phyloP scores from a whole-genome alignment of 495 filamentous ascomycete species.

The Daldinia childiae region DNA sequence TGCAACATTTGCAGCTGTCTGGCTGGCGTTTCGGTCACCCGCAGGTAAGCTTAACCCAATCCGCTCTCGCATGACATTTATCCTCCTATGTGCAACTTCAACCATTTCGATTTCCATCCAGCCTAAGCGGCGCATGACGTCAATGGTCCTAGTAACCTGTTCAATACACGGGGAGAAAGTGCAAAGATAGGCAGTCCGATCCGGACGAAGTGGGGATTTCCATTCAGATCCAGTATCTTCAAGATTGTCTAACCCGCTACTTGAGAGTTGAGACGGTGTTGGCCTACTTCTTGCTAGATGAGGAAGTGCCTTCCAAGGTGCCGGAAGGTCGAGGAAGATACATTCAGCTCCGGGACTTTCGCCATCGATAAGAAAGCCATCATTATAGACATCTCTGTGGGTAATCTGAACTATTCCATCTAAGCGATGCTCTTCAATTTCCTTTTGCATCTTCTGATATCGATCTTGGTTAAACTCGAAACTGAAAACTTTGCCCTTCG shows the following conservation, averaged over 20 bases:
- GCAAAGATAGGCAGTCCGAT: conserved; percentile 75
- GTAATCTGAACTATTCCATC: conserved; percentile 78
- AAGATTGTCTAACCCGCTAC: conserved; percentile 21
- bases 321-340: conserved; percentile 92
- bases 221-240: conserved; percentile 44
- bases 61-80: conserved; percentile 86
- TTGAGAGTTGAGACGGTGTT: conserved; percentile 34
- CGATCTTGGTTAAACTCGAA: conserved; percentile 91
- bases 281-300: conserved; percentile 75
- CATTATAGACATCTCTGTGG: conserved; percentile 89
- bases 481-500: conserved; percentile 83
- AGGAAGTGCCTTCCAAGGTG: conserved; percentile 89
- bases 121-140: conserved; percentile 75
- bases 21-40: conserved; percentile 53
- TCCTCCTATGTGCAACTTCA: conserved; percentile 76
- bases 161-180: conserved; percentile 98
- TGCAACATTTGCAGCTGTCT: conserved; percentile 72
- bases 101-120: conserved; percentile 96
- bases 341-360: conserved; percentile 74
- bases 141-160: conserved; percentile 86
- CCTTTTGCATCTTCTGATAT: conserved; percentile 73
- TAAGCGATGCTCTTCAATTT: conserved; percentile 79
- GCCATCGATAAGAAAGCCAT: conserved; percentile 76
- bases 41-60: conserved; percentile 63
- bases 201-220: conserved; percentile 75